Conservation (phyloP, 306 rosid species). For the Cucurbita pepo region DNA sequence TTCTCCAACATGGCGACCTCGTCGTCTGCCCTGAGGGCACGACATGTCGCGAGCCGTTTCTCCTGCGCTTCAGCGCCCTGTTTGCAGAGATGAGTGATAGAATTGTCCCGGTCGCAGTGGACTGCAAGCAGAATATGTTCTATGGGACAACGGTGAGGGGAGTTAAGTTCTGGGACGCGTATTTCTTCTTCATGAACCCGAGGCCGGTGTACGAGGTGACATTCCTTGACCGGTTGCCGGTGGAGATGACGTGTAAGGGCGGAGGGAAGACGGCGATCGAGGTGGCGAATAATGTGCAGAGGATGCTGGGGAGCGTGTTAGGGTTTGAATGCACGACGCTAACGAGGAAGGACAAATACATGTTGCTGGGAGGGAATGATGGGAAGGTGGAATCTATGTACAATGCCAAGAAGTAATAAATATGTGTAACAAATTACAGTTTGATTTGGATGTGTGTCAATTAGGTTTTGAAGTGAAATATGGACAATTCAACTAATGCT, state of each 20-base stretch:
- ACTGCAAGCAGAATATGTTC: slow-evolving; percentile 78
- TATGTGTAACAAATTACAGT: background rate
- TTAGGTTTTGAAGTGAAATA: too few relatives aligned
- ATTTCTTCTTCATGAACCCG: slow-evolving; percentile 94
- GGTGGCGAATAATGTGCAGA: slow-evolving; percentile 95
- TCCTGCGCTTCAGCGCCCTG: slow-evolving; percentile 77
- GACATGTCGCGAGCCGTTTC: slow-evolving; percentile 66
- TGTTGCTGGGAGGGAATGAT: slow-evolving; percentile 88
- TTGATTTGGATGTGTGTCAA: background rate
- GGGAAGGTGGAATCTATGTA: slow-evolving; percentile 85
- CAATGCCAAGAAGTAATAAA: slow-evolving; percentile 30
- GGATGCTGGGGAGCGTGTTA: slow-evolving; percentile 54
- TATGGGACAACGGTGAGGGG: slow-evolving; percentile 82
- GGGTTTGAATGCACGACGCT: slow-evolving; percentile 76
- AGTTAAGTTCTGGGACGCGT: slow-evolving; percentile 88
- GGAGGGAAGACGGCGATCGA: slow-evolving; percentile 83
- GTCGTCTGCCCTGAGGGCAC: slow-evolving; percentile 97
- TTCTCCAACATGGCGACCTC: slow-evolving; percentile 75
- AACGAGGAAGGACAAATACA: slow-evolving; percentile 72
- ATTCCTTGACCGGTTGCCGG: slow-evolving; percentile 59
- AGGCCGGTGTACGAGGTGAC: slow-evolving; percentile 65
- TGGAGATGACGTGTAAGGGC: slow-evolving; percentile 51
- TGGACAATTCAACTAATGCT: too few relatives aligned
- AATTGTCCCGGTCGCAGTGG: slow-evolving; percentile 85
- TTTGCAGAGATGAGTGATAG: slow-evolving; percentile 88